Base-by-base conservation (phyloP, 805 yeast genomes). In the Spathaspora arborariae region DNA sequence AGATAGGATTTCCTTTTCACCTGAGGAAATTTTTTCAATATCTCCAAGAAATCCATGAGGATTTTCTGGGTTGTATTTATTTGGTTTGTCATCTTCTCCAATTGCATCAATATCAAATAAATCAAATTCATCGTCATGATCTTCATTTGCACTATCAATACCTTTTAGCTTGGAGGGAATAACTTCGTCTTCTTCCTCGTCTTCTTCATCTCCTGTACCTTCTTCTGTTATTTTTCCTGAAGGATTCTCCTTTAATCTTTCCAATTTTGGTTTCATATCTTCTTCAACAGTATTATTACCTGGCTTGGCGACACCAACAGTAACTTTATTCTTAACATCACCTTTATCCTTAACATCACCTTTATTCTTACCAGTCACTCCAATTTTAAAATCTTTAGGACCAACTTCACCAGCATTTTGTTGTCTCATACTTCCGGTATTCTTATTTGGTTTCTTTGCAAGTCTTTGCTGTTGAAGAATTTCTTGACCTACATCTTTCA, bases 21-120 rank as follows among this genome's bases (percentile, higher is more conserved):
- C 46, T 7, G 54, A 55, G 27, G 51, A 55, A 6, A 55, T 19
- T 41, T 56, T 55, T 15, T 47, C 47, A n/a, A 52, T 56, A 11
- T 54, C 58, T 4, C 68, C 68, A 42, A 63, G 47, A 35, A 53
- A 62, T 9, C 47, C 47, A 18, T 50, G 44, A 15, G 65, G 65
- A 41, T 57, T 53, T 5, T 49, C 49, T 4, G 60, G 55, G 40
- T 55, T 51, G 18, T 42, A 20, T 39, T 41, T 37, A 5, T 10
- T 18, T 19, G 36, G 33, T 20, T 34, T 35, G 11, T 46, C 52
- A 10, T 37, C 20, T 10, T 7, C 26, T 34, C 33, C 42, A 18
- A 16, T 18, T 26, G 33, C 21, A 15, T 41, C 39, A 22, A 20
- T 42, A 11, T 40, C 48, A 45, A 21, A 22, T 27, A 33, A 15